Evolutionary conservation across 352 stramenopile species (phyloP).

Genomic region (Phytophthora pisi): DNA sequence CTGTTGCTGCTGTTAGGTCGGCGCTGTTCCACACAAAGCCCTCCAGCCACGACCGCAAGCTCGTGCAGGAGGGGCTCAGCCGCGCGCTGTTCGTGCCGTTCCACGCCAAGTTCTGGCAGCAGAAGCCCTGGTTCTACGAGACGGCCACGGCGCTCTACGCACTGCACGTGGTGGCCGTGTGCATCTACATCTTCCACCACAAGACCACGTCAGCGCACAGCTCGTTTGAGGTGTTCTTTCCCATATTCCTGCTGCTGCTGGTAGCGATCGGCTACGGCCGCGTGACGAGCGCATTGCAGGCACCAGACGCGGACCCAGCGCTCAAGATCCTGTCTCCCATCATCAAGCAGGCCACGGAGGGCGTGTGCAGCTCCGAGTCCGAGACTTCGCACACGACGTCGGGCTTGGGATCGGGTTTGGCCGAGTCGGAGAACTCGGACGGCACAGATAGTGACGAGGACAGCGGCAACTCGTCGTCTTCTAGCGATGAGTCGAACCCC

Average conservation of each 20-base stretch:
- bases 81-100: slow-evolving; percentile 79
- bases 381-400: slow-evolving; percentile 38
- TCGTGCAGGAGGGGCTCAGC: slow-evolving; percentile 73
- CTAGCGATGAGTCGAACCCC: slow-evolving; percentile 59
- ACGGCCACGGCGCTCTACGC: slow-evolving; percentile 58
- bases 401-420: slow-evolving; percentile 61
- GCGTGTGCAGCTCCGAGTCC: slow-evolving; percentile 21
- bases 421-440: slow-evolving; percentile 80
- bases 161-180: slow-evolving; percentile 51
- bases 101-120: slow-evolving; percentile 71
- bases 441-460: slow-evolving; percentile 81
- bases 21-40: slow-evolving; percentile 88
- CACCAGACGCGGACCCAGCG: slow-evolving; percentile 56
- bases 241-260: slow-evolving; percentile 59
- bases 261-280: slow-evolving; percentile 80
- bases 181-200: slow-evolving; percentile 58
- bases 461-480: slow-evolving; percentile 75
- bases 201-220: slow-evolving; percentile 58
- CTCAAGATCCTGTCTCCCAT: slow-evolving; percentile 67
- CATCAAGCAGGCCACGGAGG: slow-evolving; percentile 34
- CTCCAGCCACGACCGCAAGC: slow-evolving; percentile 78
- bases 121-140: slow-evolving; percentile 80
- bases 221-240: slow-evolving; percentile 73
- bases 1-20: slow-evolving; percentile 42
- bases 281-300: slow-evolving; percentile 73